Conservation (phyloP, 169 alveolate genomes). For the Miamiensis avidus region DNA sequence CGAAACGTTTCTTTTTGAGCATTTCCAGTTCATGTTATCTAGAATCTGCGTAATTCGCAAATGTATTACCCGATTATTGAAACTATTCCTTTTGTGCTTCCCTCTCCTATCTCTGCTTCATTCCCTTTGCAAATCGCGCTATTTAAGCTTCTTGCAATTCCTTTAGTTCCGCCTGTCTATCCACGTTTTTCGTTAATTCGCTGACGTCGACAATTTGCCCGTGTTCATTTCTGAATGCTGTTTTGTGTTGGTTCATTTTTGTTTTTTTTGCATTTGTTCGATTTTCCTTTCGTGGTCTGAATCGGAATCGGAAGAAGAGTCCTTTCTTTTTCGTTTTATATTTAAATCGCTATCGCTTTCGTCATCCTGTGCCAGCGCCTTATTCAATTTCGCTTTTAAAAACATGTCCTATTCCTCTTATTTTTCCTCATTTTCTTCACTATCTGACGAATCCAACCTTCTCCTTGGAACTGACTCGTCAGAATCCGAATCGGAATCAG, state of each 20-base stretch:
- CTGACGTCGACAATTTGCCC: not conserved
- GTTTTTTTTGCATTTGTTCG: not conserved
- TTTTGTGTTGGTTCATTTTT: not conserved
- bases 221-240: not conserved
- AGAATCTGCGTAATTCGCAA: slow-evolving; percentile 39
- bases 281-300: not conserved
- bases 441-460: not conserved
- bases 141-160: not conserved
- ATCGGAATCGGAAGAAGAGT: not conserved
- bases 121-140: not conserved
- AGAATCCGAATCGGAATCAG: not conserved
- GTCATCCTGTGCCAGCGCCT: not conserved
- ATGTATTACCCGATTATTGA: not conserved
- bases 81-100: not conserved
- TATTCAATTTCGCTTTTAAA: not conserved
- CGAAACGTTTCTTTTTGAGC: slow-evolving; percentile 51
- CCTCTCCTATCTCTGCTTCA: not conserved
- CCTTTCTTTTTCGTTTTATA: not conserved
- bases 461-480: not conserved
- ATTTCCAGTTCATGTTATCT: slow-evolving; percentile 55
- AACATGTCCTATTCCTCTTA: not conserved
- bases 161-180: not conserved
- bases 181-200: not conserved
- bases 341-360: not conserved
- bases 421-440: not conserved